A percentile compares a stretch with the other conserved stretches of the same genome.
Conservation (phyloP, 148 eudicot genomes). For the Nepenthes mirabilis region DNA sequence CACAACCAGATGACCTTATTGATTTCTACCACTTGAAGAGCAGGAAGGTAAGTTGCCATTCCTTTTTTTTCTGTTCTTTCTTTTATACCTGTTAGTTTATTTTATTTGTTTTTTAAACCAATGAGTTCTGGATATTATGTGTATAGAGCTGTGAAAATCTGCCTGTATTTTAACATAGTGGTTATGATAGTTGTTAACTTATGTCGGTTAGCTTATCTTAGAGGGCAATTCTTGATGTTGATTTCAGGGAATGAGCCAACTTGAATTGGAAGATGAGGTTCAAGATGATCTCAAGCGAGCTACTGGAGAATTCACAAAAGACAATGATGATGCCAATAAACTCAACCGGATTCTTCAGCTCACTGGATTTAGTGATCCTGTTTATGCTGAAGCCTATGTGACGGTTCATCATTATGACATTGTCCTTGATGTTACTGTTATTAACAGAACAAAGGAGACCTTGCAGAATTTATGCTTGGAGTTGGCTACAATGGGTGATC, state of each 20-base stretch:
- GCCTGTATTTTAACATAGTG: too few species aligned
- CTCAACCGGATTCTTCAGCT: slow-evolving; percentile 92
- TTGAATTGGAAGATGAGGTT: slow-evolving; percentile 93
- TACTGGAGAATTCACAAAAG: slow-evolving; percentile 81
- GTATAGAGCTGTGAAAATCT: too few species aligned
- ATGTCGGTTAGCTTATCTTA: slow-evolving; percentile 2
- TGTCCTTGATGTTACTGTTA: slow-evolving; percentile 92
- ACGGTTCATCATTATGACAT: slow-evolving; percentile 99
- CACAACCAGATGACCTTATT: slow-evolving; percentile 94
- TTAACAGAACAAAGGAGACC: slow-evolving; percentile 87
- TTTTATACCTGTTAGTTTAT: not conserved
- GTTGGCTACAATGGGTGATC: slow-evolving; percentile 97
- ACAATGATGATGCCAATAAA: slow-evolving; percentile 74
- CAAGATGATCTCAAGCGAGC: slow-evolving; percentile 96
- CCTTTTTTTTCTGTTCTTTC: not conserved
- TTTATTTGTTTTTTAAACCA: not conserved
- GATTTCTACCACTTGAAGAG: slow-evolving; percentile 96
- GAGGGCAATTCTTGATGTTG: slow-evolving; percentile 1
- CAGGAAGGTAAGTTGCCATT: slow-evolving; percentile 49
- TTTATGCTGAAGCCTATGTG: slow-evolving; percentile 95
- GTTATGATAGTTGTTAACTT: too few species aligned
- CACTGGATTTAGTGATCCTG: slow-evolving; percentile 93
- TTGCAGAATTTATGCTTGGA: slow-evolving; percentile 92
- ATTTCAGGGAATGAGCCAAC: slow-evolving; percentile 87
- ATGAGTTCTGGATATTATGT: too few species aligned